phyloP scores from a whole-genome alignment of 2,329 filamentous ascomycete genomes.

The Aschersonia sp. region DNA sequence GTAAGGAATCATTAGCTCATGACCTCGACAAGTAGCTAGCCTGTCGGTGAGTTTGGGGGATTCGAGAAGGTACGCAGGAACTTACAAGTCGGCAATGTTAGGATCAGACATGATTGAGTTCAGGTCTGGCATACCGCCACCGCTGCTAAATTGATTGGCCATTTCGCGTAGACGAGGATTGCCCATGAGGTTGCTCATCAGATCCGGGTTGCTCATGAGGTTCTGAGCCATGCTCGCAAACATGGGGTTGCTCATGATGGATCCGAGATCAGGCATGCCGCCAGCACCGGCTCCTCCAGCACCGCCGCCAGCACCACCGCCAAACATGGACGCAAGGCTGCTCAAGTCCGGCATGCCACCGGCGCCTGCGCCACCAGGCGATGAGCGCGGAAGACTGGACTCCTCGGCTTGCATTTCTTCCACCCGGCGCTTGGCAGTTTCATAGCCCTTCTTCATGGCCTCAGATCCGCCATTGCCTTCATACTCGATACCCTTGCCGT shows the following conservation, averaged over 20 bases:
- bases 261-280: slow-evolving; percentile 76
- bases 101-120: slow-evolving; percentile 81
- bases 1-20: background rate
- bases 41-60: slow-evolving; percentile 10
- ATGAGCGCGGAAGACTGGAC: slow-evolving; percentile 25
- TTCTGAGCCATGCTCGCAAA: slow-evolving; percentile 95
- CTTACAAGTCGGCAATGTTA: slow-evolving; percentile 83
- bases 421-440: slow-evolving; percentile 79
- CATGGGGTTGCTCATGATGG: slow-evolving; percentile 96
- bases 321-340: slow-evolving; percentile 58
- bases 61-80: slow-evolving; percentile 24
- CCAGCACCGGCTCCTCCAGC: slow-evolving; percentile 47
- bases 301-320: slow-evolving; percentile 38
- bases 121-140: slow-evolving; percentile 83
- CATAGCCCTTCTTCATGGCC: slow-evolving; percentile 92
- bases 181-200: slow-evolving; percentile 84
- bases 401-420: slow-evolving; percentile 55
- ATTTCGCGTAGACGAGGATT: slow-evolving; percentile 82
- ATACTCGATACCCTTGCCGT: slow-evolving; percentile 79
- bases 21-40: too few relatives aligned
- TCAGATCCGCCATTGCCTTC: slow-evolving; percentile 91
- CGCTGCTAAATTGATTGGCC: slow-evolving; percentile 63
- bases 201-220: slow-evolving; percentile 90
- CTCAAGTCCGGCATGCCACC: slow-evolving; percentile 60
- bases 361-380: slow-evolving; percentile 35